Base-by-base conservation (phyloP, 805 yeast genomes). In the Cyberlindnera mrakii region DNA sequence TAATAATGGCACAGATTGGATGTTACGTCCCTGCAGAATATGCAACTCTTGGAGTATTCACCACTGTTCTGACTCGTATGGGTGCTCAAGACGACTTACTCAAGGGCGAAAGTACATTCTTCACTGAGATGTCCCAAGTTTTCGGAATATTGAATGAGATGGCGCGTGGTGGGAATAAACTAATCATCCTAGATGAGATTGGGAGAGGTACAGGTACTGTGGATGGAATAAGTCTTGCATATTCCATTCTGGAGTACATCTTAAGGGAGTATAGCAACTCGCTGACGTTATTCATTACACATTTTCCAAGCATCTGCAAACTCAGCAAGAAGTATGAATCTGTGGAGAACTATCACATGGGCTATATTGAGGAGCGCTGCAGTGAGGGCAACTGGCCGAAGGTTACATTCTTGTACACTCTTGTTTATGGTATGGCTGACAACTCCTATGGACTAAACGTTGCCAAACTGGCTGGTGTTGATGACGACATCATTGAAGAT, bases 31-130 rank as follows among this genome's bases (percentile, higher is more conserved):
- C 99, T 1, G 85, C 85, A 41, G 74, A 69, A 30, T 77, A 71
- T 23, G 90, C 96, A 0, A 87, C 85, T 52, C 60, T 93, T 18
- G 81, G 88, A 11, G 68, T 93, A 5, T 88, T 90, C 49, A 96
- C 89, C 62, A 86, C 96, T 2, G 83, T 93, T 5, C 72, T 91
- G 45, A 95, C 98, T 5, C 78, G 99, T 56, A 96, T 93, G 38
- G 99, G 99, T 6, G 97, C 99, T 3, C 93, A 96, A 9, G 99
- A 93, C 62, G 90, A 96, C 3, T 96, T 93, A 62, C 72, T 93
- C 53, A 88, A 89, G 63, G 99, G 99, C 14, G 87, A 93, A 29
- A 89, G 97, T 1, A 93, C 99, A 0, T 93, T 93, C 55, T 85
- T 82, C 81, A 84, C 95, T 20, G 99, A 93, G 62, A 89, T 93